Percentiles rank a stretch among this genome's conserved stretches.
These are phyloP conservation scores for Sclerotinia borealis DNA, from an alignment of 2,329 filamentous ascomycete genomes.

Conservation along the genomic window DNA sequence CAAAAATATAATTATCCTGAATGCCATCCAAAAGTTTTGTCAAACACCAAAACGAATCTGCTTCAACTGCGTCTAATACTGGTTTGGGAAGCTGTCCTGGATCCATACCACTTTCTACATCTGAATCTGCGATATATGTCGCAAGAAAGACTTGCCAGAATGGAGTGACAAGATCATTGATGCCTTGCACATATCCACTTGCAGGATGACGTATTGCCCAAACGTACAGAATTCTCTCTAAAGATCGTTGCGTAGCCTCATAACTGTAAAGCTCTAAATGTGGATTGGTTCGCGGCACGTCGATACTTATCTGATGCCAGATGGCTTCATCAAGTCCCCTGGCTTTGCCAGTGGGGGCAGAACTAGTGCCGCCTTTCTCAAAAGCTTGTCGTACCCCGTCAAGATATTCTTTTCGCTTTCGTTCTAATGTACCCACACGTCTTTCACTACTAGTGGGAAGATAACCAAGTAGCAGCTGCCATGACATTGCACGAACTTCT, in stretches of 20 bases:
- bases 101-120: constrained; percentile 93
- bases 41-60: constrained; percentile 96
- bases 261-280: constrained; percentile 94
- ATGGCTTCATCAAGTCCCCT: constrained; percentile 88
- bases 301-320: constrained; percentile 99
- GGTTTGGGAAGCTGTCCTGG: constrained; percentile 85
- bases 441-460: constrained; percentile 94
- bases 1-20: constrained; percentile 98
- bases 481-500: constrained; percentile 97
- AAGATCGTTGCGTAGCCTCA: constrained; percentile 87
- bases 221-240: constrained; percentile 92
- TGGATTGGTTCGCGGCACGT: constrained; percentile 92
- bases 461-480: constrained; percentile 92
- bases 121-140: constrained; percentile 87
- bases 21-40: constrained; percentile 98
- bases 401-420: constrained; percentile 93
- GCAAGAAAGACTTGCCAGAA: constrained; percentile 98
- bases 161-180: constrained; percentile 95
- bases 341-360: constrained; percentile 40
- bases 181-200: constrained; percentile 96
- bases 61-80: constrained; percentile 93
- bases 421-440: constrained; percentile 79
- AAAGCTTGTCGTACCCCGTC: constrained; percentile 78
- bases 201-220: constrained; percentile 98
- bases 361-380: constrained; percentile 53